Conservation (phyloP, 495 filamentous ascomycete species). For the Lophiotrema nucula region DNA sequence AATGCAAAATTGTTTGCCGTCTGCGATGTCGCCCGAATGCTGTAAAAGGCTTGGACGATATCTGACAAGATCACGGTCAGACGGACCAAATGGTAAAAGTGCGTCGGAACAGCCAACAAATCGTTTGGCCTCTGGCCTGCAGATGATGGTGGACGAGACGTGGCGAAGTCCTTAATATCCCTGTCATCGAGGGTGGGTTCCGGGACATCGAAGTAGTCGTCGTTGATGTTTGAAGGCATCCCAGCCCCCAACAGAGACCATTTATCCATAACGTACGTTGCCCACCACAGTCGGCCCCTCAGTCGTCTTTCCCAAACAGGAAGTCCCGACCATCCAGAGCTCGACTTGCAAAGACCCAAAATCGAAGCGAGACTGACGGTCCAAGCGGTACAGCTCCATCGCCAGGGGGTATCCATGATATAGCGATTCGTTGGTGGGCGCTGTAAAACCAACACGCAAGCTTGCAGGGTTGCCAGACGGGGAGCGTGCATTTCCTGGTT, state of each 20-base stretch:
- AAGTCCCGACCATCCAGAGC: not conserved
- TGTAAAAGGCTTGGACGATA: slow-evolving; percentile 1
- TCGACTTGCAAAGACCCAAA: not conserved
- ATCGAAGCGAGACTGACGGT: not conserved
- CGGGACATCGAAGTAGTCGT: slow-evolving; percentile 1
- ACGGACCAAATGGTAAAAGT: not conserved
- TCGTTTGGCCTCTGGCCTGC: not conserved
- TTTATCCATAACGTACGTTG: not conserved
- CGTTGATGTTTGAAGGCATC: not conserved
- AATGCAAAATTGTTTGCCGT: not conserved
- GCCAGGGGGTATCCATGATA: slow-evolving; percentile 28
- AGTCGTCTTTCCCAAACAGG: not conserved
- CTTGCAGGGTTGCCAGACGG: slow-evolving; percentile 22
- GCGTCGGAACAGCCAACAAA: not conserved
- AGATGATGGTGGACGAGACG: not conserved
- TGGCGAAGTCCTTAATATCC: not conserved
- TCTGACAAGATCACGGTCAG: not conserved
- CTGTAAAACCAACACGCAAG: slow-evolving; percentile 23
- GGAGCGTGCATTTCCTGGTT: slow-evolving; percentile 21
- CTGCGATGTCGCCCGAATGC: not conserved
- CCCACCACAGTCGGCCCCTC: not conserved
- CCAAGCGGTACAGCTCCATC: slow-evolving; percentile 8
- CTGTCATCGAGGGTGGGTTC: not conserved
- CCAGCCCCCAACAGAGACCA: not conserved
- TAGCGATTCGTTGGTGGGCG: slow-evolving; percentile 30